Evolutionary conservation across 2,329 filamentous ascomycete genomes (phyloP).

Genomic region (Paecilomyces variotii): DNA sequence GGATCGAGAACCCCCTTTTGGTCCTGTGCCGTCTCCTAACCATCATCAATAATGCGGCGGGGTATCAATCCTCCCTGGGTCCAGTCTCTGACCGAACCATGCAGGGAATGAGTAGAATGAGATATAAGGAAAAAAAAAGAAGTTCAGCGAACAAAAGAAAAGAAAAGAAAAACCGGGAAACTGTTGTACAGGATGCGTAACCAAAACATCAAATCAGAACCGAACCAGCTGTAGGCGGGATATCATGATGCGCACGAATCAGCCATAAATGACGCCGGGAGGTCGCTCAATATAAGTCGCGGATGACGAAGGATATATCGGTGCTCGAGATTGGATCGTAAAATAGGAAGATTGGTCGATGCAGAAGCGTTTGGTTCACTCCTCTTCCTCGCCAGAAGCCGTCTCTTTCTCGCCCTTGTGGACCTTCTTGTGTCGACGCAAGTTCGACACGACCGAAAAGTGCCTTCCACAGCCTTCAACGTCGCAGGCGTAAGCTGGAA

Average conservation of each 20-base stretch:
- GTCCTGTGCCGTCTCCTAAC: not conserved
- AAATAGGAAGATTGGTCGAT: conserved; percentile 1
- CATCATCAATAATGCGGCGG: conserved; percentile 2
- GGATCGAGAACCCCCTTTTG: not conserved
- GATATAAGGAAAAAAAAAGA: conserved; percentile 14
- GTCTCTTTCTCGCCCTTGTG: conserved; percentile 60
- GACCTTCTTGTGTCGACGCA: conserved; percentile 90
- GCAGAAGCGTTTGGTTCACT: conserved; percentile 16
- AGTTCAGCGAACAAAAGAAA: not conserved
- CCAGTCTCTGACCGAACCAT: conserved; percentile 13
- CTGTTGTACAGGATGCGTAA: conserved; percentile 6
- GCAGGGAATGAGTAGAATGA: conserved; percentile 12
- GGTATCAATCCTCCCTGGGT: conserved; percentile 20
- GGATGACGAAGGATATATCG: not conserved
- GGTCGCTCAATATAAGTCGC: conserved; percentile 3
- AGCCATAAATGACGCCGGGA: conserved; percentile 6
- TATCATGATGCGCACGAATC: conserved; percentile 8
- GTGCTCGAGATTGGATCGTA: not conserved
- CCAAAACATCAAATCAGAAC: conserved; percentile 2
- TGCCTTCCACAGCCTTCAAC: conserved; percentile 91
- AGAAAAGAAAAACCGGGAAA: conserved; percentile 3
- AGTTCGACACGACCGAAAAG: conserved; percentile 94
- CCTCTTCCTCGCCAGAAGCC: conserved; percentile 34
- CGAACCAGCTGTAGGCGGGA: conserved; percentile 8
- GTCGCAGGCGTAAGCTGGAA: conserved; percentile 80